Percentiles rank a stretch among this genome's conserved stretches.
Evolutionary conservation across 2,329 filamentous ascomycete species (phyloP).

Genomic region (Sarocladiaceae sp.): DNA sequence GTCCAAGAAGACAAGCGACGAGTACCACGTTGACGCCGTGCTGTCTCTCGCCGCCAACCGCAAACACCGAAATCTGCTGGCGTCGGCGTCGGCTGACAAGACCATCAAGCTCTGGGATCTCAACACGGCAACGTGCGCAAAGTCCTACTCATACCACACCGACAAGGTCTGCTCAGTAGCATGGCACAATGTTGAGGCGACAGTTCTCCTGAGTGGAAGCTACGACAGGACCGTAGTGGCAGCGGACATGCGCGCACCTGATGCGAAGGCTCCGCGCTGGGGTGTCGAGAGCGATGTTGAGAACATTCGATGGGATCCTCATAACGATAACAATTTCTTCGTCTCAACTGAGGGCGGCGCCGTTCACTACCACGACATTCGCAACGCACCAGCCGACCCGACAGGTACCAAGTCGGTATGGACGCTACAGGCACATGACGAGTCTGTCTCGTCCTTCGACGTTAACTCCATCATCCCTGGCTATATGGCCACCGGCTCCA

Average conservation of each 20-base stretch:
- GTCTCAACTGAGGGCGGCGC: constrained; percentile 88
- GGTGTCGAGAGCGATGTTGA: constrained; percentile 95
- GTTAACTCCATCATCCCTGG: constrained; percentile 86
- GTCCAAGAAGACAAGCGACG: constrained; percentile 78
- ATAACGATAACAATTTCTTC: constrained; percentile 90
- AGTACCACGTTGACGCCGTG: constrained; percentile 91
- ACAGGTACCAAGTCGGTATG: constrained; percentile 78
- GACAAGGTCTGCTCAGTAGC: constrained; percentile 96
- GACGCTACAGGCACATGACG: constrained; percentile 93
- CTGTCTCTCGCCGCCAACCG: constrained; percentile 87
- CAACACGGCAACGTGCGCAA: constrained; percentile 84
- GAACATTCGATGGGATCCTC: constrained; percentile 85
- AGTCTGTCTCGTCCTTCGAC: constrained; percentile 86
- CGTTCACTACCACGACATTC: constrained; percentile 85
- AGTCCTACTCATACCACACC: constrained; percentile 92
- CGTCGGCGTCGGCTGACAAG: constrained; percentile 91
- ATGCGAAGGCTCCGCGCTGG: constrained; percentile 76
- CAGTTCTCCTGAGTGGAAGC: constrained; percentile 82
- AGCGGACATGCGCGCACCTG: constrained; percentile 93
- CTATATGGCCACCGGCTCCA: constrained; percentile 87
- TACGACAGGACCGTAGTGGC: constrained; percentile 92
- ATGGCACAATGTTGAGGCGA: constrained; percentile 85
- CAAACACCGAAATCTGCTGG: constrained; percentile 87
- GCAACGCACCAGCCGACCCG: constrained; percentile 67
- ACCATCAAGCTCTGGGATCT: constrained; percentile 98